Evolutionary conservation across 106 monocot species (phyloP).

Genomic region (Chionographis japonica): DNA sequence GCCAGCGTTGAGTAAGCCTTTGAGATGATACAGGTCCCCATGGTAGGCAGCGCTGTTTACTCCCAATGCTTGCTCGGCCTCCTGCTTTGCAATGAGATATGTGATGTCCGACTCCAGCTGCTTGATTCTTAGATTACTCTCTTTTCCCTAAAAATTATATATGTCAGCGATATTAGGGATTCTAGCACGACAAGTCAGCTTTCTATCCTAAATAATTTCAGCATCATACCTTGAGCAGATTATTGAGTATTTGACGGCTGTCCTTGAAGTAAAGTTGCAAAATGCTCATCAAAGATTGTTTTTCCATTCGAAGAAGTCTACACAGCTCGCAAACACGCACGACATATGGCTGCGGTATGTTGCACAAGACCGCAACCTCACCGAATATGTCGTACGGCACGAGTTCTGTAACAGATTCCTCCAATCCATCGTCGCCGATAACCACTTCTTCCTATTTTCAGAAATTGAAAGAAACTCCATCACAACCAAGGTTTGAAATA

Average conservation of each 20-base stretch:
- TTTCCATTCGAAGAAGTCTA: conserved; percentile 56
- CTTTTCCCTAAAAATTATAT: conserved; percentile 34
- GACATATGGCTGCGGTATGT: conserved; percentile 59
- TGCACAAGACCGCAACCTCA: conserved; percentile 61
- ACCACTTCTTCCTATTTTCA: conserved; percentile 43
- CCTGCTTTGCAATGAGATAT: conserved; percentile 68
- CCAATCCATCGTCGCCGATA: conserved; percentile 45
- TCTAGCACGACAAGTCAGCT: background rate
- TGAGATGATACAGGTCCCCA: conserved; percentile 52
- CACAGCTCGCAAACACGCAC: conserved; percentile 58
- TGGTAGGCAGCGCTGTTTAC: conserved; percentile 68
- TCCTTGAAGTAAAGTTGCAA: conserved; percentile 66
- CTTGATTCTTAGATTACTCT: conserved; percentile 42
- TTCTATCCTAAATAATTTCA: background rate
- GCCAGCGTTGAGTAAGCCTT: conserved; percentile 63
- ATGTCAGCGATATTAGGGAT: background rate
- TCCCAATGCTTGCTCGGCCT: conserved; percentile 53
- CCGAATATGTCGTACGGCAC: conserved; percentile 50
- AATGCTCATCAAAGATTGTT: conserved; percentile 49
- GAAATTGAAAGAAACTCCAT: background rate
- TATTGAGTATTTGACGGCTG: conserved; percentile 52
- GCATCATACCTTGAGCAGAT: conserved; percentile 48
- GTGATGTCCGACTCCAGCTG: conserved; percentile 62
- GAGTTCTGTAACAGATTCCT: conserved; percentile 45
- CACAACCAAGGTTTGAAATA: background rate